A percentile compares a stretch with the other conserved stretches of the same genome.
Conservation (phyloP, 805 yeast genomes). For the Wickerhamomyces bovis region DNA sequence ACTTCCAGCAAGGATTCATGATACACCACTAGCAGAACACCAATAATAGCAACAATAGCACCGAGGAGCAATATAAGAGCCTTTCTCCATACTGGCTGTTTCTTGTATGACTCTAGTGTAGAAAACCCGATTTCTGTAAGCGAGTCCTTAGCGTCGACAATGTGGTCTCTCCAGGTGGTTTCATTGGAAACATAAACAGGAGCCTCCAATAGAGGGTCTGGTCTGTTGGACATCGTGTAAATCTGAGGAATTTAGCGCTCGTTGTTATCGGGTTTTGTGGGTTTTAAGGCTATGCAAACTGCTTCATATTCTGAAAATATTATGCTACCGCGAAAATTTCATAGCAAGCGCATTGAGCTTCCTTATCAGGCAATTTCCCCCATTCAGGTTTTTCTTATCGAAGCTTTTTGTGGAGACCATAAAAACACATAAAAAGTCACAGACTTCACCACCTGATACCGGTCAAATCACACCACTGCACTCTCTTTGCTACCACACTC, state of each 20-base stretch:
- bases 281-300: too few relatives aligned
- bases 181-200: not conserved
- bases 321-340: not conserved
- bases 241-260: not conserved
- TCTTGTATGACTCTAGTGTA: slow-evolving; percentile 8
- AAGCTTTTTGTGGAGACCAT: not conserved
- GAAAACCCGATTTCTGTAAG: not conserved
- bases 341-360: not conserved
- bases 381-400: not conserved
- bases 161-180: not conserved
- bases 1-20: slow-evolving; percentile 14
- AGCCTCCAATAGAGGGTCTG: not conserved
- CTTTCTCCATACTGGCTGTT: slow-evolving; percentile 14
- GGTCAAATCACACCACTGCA: not conserved
- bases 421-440: not conserved
- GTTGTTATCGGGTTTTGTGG: not conserved
- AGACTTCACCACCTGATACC: not conserved
- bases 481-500: not conserved
- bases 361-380: not conserved
- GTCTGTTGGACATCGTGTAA: not conserved
- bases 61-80: slow-evolving; percentile 1
- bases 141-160: not conserved
- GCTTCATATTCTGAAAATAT: too few relatives aligned
- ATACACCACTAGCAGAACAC: slow-evolving; percentile 9
- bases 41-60: slow-evolving; percentile 2